Conservation (phyloP, 352 stramenopile genomes). For the Phytophthora palmivora region DNA sequence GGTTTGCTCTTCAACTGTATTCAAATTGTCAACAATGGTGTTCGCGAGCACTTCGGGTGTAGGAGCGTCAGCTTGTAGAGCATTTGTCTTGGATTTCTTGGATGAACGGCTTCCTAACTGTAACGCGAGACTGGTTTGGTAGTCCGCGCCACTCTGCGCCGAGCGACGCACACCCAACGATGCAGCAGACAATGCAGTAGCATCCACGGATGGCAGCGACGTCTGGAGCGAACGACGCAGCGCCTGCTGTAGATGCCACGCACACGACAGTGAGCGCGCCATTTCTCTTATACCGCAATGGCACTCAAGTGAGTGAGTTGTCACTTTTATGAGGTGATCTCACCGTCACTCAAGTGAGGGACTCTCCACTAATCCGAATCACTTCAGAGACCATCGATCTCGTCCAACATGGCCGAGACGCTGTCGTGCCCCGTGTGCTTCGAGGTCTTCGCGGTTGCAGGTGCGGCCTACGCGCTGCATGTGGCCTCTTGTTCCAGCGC, state of each 20-base stretch:
- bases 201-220: slow-evolving; percentile 42
- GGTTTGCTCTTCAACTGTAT: slow-evolving; percentile 7
- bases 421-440: slow-evolving; percentile 62
- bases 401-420: slow-evolving; percentile 23
- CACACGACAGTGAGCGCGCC: slow-evolving; percentile 53
- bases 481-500: slow-evolving; percentile 52
- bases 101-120: slow-evolving; percentile 51
- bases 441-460: slow-evolving; percentile 34
- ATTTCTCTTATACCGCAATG: slow-evolving; percentile 2
- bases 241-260: slow-evolving; percentile 54
- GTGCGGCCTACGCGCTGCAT: slow-evolving; percentile 59
- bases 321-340: background rate
- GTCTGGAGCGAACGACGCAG: slow-evolving; percentile 49
- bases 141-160: slow-evolving; percentile 67
- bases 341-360: no score
- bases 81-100: slow-evolving; percentile 13
- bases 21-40: slow-evolving; percentile 36
- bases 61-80: background rate
- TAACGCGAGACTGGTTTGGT: slow-evolving; percentile 78
- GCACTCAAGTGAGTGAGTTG: background rate
- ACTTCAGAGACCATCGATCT: background rate
- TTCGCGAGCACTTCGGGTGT: slow-evolving; percentile 52
- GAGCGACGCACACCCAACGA: slow-evolving; percentile 73
- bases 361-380: no score
- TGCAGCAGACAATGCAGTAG: slow-evolving; percentile 9